Conservation (phyloP, 345 rosid genomes). For the Leavenworthia alabamica region DNA sequence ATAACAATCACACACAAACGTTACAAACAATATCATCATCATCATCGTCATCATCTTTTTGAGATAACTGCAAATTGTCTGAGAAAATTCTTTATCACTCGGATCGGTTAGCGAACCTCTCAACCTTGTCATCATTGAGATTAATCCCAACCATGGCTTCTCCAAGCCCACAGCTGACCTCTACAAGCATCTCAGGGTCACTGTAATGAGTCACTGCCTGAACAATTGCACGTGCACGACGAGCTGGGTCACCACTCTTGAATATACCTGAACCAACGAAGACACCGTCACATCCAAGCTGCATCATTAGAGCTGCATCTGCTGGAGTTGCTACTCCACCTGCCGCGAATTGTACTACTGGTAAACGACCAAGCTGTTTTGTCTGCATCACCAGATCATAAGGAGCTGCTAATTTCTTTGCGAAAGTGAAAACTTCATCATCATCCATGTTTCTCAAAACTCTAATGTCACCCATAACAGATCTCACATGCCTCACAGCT, state of each 20-base stretch:
- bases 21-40: no score
- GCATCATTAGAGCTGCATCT: slow-evolving; percentile 76
- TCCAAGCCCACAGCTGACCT: slow-evolving; percentile 67
- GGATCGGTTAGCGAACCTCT: no score
- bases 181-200: slow-evolving; percentile 53
- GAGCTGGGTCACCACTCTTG: slow-evolving; percentile 63
- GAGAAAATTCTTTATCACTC: no score
- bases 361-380: slow-evolving; percentile 62
- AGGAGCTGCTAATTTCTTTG: slow-evolving; percentile 62
- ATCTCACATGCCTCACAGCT: slow-evolving; percentile 76
- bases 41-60: no score
- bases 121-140: no score
- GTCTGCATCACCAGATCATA: slow-evolving; percentile 65
- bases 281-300: slow-evolving; percentile 65
- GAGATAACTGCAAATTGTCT: no score
- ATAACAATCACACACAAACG: no score
- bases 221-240: slow-evolving; percentile 59
- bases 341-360: slow-evolving; percentile 65
- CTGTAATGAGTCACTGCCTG: slow-evolving; percentile 61
- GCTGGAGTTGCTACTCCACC: slow-evolving; percentile 79
- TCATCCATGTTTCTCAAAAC: slow-evolving; percentile 61
- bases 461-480: slow-evolving; percentile 67
- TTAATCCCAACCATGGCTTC: no score
- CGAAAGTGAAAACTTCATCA: slow-evolving; percentile 63
- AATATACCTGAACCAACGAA: slow-evolving; percentile 66